Base-by-base conservation (phyloP, 345 rosid genomes). In the Citrus sp. region DNA sequence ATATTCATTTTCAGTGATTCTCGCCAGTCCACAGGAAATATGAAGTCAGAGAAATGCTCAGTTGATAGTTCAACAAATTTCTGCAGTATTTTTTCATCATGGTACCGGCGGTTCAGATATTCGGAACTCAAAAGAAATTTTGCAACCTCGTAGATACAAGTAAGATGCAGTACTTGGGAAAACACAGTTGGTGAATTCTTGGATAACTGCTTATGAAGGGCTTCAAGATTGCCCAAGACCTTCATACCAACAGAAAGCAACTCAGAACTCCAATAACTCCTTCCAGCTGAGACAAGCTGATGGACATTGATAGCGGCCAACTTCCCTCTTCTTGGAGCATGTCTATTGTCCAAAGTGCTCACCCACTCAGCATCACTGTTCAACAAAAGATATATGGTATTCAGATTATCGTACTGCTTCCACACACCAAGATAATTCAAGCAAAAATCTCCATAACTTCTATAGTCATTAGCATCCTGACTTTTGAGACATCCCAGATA, bases 341-440 rank as follows among this genome's bases (percentile, higher is more conserved):
- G 85, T 79, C 84, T 60, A 9, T 1, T 34, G n/a, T 72, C 74
- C 34, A 85, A 25, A 13, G 79, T 59, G 76, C 73, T 69, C 34
- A 75, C 75, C 90, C 91, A 87, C 7, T 81, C 73, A 72, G 87
- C 84, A 70, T 82, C 74, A 34, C 12, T 58, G 27, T 81, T 84
- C 71, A 84, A n/a, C 58, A 88, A 77, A 78, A 74, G 51, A 85
- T 72, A 89, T 30, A 61, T 72, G 56, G 77, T 10, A 6, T 55
- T 75, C 32, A 14, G 35, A 80, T 37, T 67, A 56, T 67, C 59
- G 35, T 37, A 12, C 18, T 78, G 77, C 77, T 73, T 83, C 77
- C 81, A 75, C 24, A 86, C 88, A 9, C 88, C 90, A 42, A 89
- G 77, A 82, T 87, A 89, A 64, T 83, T 79, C 75, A 88, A 54